Evolutionary conservation across 2,329 filamentous ascomycete genomes (phyloP).

Genomic region (Microcyclospora tardicrescens): DNA sequence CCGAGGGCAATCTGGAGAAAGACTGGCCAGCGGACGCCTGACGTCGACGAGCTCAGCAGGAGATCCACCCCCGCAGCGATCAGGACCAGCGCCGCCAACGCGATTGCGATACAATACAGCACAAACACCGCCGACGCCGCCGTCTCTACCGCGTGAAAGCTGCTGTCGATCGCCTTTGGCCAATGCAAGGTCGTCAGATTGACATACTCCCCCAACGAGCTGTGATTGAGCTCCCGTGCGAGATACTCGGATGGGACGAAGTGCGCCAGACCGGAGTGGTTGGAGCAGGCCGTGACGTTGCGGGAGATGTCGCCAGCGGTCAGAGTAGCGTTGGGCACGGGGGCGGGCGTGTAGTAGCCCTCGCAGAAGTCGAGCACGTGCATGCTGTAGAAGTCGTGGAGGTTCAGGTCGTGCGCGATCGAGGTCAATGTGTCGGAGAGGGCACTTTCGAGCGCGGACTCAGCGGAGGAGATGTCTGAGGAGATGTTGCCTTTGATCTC

Average conservation of each 20-base stretch:
- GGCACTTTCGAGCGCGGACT: not conserved
- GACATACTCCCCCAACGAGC: conserved; percentile 27
- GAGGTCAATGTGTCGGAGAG: conserved; percentile 24
- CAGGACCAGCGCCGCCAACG: conserved; percentile 38
- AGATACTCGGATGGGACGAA: conserved; percentile 44
- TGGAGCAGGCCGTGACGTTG: conserved; percentile 44
- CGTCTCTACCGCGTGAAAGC: conserved; percentile 37
- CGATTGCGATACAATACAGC: conserved; percentile 47
- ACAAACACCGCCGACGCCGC: conserved; percentile 43
- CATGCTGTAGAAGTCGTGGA: conserved; percentile 49
- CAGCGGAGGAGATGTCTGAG: not conserved
- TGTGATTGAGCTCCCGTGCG: conserved; percentile 34
- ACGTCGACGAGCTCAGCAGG: conserved; percentile 7
- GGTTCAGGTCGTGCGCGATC: conserved; percentile 36
- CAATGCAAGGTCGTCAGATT: conserved; percentile 42
- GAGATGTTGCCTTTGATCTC: conserved; percentile 23
- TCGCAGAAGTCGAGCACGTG: conserved; percentile 50
- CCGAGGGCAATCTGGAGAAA: no score
- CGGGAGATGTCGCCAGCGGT: conserved; percentile 27
- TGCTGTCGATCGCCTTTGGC: conserved; percentile 43
- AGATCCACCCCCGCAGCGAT: conserved; percentile 39
- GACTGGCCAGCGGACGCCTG: conserved; percentile 23
- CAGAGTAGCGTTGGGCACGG: conserved; percentile 32
- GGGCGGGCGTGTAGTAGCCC: conserved; percentile 32
- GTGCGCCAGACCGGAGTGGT: conserved; percentile 39